Conservation (phyloP, 1,139 yeast genomes). For the Pneumocystis sp. region DNA sequence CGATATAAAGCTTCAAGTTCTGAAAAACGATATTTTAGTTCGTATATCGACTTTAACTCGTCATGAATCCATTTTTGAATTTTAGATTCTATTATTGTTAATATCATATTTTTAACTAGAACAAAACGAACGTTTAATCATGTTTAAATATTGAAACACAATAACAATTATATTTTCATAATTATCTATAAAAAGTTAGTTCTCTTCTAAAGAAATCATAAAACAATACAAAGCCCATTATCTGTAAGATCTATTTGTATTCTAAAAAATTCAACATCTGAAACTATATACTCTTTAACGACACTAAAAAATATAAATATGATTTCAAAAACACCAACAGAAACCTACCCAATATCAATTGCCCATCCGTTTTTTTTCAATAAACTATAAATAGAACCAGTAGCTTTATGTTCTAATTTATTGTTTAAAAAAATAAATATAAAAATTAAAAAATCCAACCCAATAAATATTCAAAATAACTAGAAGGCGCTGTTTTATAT, state of each 20-base stretch:
- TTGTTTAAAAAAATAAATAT: background rate
- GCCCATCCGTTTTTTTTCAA: conserved; percentile 71
- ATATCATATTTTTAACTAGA: background rate
- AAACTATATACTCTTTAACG: conserved; percentile 67
- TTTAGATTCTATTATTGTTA: conserved; percentile 22
- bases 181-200: conserved; percentile 25
- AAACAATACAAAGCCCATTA: background rate
- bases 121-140: conserved; percentile 28
- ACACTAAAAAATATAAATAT: conserved; percentile 47
- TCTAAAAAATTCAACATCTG: conserved; percentile 20
- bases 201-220: background rate
- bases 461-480: conserved; percentile 59
- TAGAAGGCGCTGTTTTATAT: conserved; percentile 57
- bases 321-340: conserved; percentile 52
- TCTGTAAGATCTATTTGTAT: background rate
- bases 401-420: conserved; percentile 47
- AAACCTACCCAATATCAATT: conserved; percentile 61
- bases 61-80: conserved; percentile 46
- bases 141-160: conserved; percentile 56
- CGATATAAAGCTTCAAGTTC: conserved; percentile 25
- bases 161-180: conserved; percentile 46
- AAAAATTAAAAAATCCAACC: conserved; percentile 28
- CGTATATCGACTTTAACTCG: conserved; percentile 35
- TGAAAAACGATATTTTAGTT: conserved; percentile 43
- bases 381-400: conserved; percentile 60